Evolutionary conservation across 257 asterid species (phyloP).

Genomic region (Galeopsis tetrahit): DNA sequence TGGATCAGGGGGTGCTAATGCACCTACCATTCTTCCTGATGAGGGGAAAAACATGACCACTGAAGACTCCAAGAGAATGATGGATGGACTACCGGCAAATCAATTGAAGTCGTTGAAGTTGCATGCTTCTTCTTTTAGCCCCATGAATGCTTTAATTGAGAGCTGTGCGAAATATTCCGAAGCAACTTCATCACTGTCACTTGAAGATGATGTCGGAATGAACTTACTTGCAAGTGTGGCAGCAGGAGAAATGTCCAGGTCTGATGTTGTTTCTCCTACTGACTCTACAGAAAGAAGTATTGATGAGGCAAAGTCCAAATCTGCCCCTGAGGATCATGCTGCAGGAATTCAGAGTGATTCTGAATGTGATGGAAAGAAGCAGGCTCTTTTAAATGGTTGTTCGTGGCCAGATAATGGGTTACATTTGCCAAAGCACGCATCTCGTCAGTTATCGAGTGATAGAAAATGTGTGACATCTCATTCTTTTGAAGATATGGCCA

Average conservation of each 20-base stretch:
- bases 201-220: slow-evolving; percentile 90
- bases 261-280: slow-evolving; percentile 62
- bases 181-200: slow-evolving; percentile 64
- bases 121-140: slow-evolving; percentile 69
- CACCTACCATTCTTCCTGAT: slow-evolving; percentile 49
- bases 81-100: slow-evolving; percentile 41
- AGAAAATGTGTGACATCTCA: slow-evolving; percentile 35
- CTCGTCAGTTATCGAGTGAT: slow-evolving; percentile 38
- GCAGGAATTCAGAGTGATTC: slow-evolving; percentile 35
- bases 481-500: slow-evolving; percentile 28
- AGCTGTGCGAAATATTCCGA: slow-evolving; percentile 87
- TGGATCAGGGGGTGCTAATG: slow-evolving; percentile 57
- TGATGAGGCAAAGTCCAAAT: slow-evolving; percentile 59
- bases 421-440: slow-evolving; percentile 34
- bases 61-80: slow-evolving; percentile 45
- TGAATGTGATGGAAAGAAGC: slow-evolving; percentile 46
- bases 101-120: slow-evolving; percentile 50
- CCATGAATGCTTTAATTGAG: slow-evolving; percentile 94
- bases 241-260: slow-evolving; percentile 79
- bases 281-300: slow-evolving; percentile 61
- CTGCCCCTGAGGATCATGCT: slow-evolving; percentile 40
- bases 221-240: slow-evolving; percentile 98
- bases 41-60: slow-evolving; percentile 56
- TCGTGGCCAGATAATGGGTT: slow-evolving; percentile 39
- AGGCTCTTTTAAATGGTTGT: slow-evolving; percentile 34